Evolutionary conservation across 352 stramenopile genomes (phyloP).

Genomic region (Phytopythium chamaehyphon): DNA sequence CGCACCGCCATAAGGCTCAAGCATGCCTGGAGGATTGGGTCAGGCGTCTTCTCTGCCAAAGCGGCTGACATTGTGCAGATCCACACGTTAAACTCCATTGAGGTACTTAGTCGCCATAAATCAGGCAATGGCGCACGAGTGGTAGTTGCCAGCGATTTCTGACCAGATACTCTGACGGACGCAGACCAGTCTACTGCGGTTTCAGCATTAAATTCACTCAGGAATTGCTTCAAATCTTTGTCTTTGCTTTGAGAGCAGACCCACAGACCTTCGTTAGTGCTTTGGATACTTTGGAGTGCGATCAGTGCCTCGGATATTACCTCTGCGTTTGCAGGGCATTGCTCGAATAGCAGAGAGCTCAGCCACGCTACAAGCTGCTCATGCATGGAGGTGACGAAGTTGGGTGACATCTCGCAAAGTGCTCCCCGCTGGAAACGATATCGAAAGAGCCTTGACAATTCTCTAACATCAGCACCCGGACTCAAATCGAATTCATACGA

Average conservation of each 20-base stretch:
- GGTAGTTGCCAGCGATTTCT: not conserved
- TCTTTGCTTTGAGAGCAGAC: constrained; percentile 48
- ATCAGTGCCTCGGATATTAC: constrained; percentile 41
- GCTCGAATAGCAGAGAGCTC: constrained; percentile 68
- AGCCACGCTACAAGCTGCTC: constrained; percentile 54
- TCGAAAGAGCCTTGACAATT: constrained; percentile 53
- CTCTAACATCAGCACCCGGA: constrained; percentile 33
- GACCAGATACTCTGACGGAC: not conserved
- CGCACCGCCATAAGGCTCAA: constrained; percentile 30
- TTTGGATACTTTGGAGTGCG: constrained; percentile 48
- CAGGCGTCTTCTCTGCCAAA: constrained; percentile 27
- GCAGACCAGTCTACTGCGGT: constrained; percentile 60
- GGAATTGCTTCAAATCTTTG: constrained; percentile 58
- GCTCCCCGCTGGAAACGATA: constrained; percentile 53
- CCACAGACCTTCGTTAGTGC: constrained; percentile 26
- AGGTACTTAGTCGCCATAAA: constrained; percentile 31
- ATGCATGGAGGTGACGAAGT: constrained; percentile 50
- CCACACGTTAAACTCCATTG: constrained; percentile 52
- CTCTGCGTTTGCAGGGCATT: constrained; percentile 16
- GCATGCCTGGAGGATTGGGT: constrained; percentile 55
- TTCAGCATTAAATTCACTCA: constrained; percentile 39
- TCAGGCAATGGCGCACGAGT: not conserved
- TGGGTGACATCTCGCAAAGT: constrained; percentile 44
- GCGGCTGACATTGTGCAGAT: constrained; percentile 44
- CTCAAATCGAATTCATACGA: constrained; percentile 57